These are phyloP conservation scores for Elongisporangium anandrum DNA, from an alignment of 352 stramenopile species.

Conservation along the genomic window DNA sequence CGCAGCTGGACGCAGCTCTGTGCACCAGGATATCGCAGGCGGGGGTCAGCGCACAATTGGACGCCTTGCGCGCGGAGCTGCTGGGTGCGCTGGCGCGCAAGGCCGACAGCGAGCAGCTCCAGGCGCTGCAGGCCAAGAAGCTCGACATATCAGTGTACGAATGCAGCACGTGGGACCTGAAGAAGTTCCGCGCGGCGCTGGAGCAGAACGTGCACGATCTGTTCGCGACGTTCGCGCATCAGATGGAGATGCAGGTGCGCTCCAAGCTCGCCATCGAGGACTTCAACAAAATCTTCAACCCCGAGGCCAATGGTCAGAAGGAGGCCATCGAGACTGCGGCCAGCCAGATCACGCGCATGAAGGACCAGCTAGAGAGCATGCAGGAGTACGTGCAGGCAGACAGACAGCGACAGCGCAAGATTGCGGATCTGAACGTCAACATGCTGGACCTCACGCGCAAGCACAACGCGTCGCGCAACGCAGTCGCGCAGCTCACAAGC, in stretches of 20 bases:
- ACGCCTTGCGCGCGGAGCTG: conserved; percentile 29
- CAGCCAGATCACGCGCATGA: conserved; percentile 43
- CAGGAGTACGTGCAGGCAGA: conserved; percentile 44
- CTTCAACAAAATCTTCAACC: conserved; percentile 66
- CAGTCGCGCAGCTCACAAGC: conserved; percentile 38
- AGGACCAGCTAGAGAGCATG: conserved; percentile 36
- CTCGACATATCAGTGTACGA: conserved; percentile 66
- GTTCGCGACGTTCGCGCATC: conserved; percentile 49
- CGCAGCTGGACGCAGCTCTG: conserved; percentile 56
- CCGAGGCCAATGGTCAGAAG: conserved; percentile 40
- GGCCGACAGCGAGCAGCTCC: conserved; percentile 24
- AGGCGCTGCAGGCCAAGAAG: conserved; percentile 40
- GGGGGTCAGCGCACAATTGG: conserved; percentile 25
- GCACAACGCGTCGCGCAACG: conserved; percentile 33
- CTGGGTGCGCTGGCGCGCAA: conserved; percentile 30
- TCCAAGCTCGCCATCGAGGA: conserved; percentile 55
- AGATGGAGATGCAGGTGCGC: conserved; percentile 46
- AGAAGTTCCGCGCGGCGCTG: conserved; percentile 42
- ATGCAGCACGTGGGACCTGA: conserved; percentile 38
- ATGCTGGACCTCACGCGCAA: conserved; percentile 48
- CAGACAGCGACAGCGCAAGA: conserved; percentile 35
- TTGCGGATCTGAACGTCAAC: conserved; percentile 39
- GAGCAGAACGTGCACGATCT: conserved; percentile 58
- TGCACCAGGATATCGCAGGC: conserved; percentile 53
- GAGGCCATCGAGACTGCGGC: conserved; percentile 41